Evolutionary conservation across 768 basidiomycete species (phyloP).

Genomic region (Sporobolomyces phaffii): DNA sequence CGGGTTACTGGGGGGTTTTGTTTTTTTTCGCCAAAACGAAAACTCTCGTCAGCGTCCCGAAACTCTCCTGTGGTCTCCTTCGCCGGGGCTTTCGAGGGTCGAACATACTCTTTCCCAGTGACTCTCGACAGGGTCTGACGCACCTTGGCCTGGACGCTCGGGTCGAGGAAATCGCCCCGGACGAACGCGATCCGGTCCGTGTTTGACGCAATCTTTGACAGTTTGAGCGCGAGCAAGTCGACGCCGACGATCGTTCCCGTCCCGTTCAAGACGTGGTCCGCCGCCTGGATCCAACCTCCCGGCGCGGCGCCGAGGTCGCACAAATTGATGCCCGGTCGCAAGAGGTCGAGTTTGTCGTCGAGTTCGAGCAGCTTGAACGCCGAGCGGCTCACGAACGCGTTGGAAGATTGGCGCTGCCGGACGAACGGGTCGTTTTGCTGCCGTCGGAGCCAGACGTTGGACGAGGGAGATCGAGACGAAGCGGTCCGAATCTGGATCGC

Average conservation of each 20-base stretch:
- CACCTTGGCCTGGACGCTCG: slow-evolving; percentile 53
- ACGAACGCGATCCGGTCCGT: slow-evolving; percentile 66
- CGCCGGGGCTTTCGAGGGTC: too few relatives aligned
- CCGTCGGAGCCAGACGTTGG: slow-evolving; percentile 45
- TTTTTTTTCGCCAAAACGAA: too few relatives aligned
- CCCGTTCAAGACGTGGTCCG: slow-evolving; percentile 56
- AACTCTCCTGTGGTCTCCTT: too few relatives aligned
- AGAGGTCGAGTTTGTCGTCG: slow-evolving; percentile 50
- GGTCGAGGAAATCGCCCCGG: slow-evolving; percentile 70
- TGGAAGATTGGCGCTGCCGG: slow-evolving; percentile 34
- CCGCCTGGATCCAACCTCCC: slow-evolving; percentile 90
- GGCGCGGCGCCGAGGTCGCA: slow-evolving; percentile 89
- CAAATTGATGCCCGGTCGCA: slow-evolving; percentile 52
- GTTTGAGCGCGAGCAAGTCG: slow-evolving; percentile 67
- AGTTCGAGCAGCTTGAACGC: slow-evolving; percentile 89
- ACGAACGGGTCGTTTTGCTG: slow-evolving; percentile 48
- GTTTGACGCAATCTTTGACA: slow-evolving; percentile 44
- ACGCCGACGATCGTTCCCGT: slow-evolving; percentile 61
- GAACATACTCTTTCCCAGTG: slow-evolving; percentile 42
- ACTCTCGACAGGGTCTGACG: slow-evolving; percentile 33
- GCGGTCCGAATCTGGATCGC: background rate
- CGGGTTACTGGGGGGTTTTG: slow-evolving; percentile 19
- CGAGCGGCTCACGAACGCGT: slow-evolving; percentile 68
- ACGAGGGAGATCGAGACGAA: slow-evolving; percentile 41
- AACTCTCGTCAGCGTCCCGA: slow-evolving; percentile 40